Base-by-base conservation (phyloP, 2,329 filamentous ascomycete species). In the Cytospora piceicola region DNA sequence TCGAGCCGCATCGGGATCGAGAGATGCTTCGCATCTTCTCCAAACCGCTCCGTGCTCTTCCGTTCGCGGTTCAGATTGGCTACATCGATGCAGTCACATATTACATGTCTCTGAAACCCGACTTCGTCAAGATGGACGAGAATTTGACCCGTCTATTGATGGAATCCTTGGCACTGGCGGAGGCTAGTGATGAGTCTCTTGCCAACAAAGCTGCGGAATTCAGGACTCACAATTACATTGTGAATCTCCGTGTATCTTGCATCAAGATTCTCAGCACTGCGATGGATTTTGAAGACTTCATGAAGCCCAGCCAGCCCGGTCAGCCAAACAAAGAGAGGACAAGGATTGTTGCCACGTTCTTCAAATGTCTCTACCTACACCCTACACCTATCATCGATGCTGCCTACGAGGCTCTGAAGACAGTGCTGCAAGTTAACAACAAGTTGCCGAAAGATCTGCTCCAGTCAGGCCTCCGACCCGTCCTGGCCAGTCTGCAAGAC, bases 1-100 rank as follows among this genome's bases (percentile, higher is more conserved):
- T 99, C 49, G 88, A 91, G 69, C 94, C 94, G 0, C 92, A 96
- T 72, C 96, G 95, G 77, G 94, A 98, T 66, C 86, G 93, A 36
- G 85, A 98, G 42, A 82, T 98, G n/a, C 85, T 89, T 67, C 93
- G 94, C 0, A 97, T 99, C 57, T 99, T 95, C 80, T 92, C 92
- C 70, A 99, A 99, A 76, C 95, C 95, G 17, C 79, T 99, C 24
- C 87, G 95, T 68, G 96, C 95, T 0, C 81, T 99, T 68, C 95
- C 95, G 0, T 99, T 99, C 74, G 85, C 92, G 6, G 94, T 93
- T 3, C 96, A 99, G 79, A 99, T 99, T 71, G 96, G 95, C 4
- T 98, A 96, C 74, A 97, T 99, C 71, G 96, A 99, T 75, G 95
- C 95, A 0, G 93, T 99, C 74, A 97, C 93, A 0, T 99, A 96